Conservation (phyloP, 2,329 filamentous ascomycete genomes). For the Epichloe festucae region DNA sequence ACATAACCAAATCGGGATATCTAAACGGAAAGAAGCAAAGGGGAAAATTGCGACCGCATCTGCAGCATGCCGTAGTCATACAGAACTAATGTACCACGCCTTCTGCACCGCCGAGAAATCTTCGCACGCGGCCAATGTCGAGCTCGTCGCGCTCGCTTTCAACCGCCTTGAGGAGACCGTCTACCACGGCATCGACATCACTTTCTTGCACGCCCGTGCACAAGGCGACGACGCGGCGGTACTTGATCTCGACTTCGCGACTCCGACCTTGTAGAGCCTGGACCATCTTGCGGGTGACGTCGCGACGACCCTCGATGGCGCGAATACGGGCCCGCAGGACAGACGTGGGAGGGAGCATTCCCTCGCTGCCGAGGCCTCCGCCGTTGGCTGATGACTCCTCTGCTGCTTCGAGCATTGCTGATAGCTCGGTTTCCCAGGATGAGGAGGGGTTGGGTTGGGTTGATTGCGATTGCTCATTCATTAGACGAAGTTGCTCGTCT, state of each 20-base stretch:
- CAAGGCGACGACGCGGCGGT: slow-evolving; percentile 74
- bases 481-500: slow-evolving; percentile 46
- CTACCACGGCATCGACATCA: slow-evolving; percentile 69
- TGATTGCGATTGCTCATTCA: slow-evolving; percentile 27
- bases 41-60: neutral
- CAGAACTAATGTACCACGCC: slow-evolving; percentile 34
- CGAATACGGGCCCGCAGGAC: slow-evolving; percentile 55
- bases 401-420: slow-evolving; percentile 31
- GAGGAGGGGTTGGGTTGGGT: slow-evolving; percentile 32
- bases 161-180: slow-evolving; percentile 70
- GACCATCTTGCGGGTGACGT: slow-evolving; percentile 53
- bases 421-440: slow-evolving; percentile 42
- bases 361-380: slow-evolving; percentile 24
- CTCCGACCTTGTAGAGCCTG: slow-evolving; percentile 63
- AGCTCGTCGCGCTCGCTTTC: slow-evolving; percentile 73
- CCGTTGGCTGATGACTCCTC: slow-evolving; percentile 20
- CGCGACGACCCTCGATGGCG: slow-evolving; percentile 58
- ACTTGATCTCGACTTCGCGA: slow-evolving; percentile 74
- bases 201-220: slow-evolving; percentile 71
- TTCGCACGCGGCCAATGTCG: slow-evolving; percentile 62
- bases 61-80: slow-evolving; percentile 1
- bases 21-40: neutral
- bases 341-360: slow-evolving; percentile 42
- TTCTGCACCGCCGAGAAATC: slow-evolving; percentile 71
- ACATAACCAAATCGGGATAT: neutral